A percentile compares a stretch with the other conserved stretches of the same genome.
These are phyloP conservation scores for Rhodotorula graminis DNA, from an alignment of 768 basidiomycete genomes.

Conservation along the genomic window DNA sequence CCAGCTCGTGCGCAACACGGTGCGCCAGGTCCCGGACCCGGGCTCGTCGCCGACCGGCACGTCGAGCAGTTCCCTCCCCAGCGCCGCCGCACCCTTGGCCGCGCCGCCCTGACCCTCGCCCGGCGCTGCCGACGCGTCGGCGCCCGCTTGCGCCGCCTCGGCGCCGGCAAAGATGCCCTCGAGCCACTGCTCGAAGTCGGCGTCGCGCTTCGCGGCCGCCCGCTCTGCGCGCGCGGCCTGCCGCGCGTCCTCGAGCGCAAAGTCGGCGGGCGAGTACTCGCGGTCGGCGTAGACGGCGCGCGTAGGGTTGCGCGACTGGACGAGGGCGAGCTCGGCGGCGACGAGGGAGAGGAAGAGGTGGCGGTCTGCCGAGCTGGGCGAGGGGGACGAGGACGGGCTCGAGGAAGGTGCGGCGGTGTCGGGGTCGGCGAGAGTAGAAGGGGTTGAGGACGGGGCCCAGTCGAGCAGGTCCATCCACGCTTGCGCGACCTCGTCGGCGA, in stretches of 20 bases:
- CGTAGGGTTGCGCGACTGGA: background rate
- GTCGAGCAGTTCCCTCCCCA: background rate
- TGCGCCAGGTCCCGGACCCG: background rate
- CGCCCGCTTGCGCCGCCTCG: background rate
- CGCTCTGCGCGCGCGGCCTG: no score
- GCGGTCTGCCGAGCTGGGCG: background rate
- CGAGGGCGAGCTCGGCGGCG: background rate
- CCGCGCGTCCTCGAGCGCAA: background rate
- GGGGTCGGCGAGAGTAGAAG: background rate
- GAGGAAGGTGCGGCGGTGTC: background rate
- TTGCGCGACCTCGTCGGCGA: background rate
- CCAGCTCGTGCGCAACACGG: background rate
- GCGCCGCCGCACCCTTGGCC: background rate
- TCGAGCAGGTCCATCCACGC: background rate
- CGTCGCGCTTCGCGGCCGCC: background rate
- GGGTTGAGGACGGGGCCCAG: background rate
- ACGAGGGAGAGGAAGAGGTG: background rate
- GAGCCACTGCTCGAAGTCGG: conserved; percentile 1
- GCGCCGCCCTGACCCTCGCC: background rate
- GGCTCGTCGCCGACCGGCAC: background rate
- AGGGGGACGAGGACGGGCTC: background rate
- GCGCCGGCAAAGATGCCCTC: background rate
- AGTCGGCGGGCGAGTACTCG: background rate
- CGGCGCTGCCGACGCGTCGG: background rate
- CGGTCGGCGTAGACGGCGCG: background rate